These are phyloP conservation scores for Penicillium sp. DNA, from an alignment of 2,329 filamentous ascomycete genomes.

Conservation along the genomic window DNA sequence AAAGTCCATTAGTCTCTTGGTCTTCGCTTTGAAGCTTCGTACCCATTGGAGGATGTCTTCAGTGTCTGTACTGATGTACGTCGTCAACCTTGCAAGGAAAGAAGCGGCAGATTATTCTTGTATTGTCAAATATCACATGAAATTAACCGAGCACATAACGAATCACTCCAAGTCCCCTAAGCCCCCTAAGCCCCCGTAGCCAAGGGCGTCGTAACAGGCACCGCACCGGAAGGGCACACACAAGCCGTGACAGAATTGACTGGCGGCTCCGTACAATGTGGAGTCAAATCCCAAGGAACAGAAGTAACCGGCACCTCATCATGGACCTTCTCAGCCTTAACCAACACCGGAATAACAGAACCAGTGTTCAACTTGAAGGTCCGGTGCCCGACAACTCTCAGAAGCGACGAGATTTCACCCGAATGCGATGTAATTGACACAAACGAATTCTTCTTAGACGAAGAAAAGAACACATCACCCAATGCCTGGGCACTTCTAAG, in stretches of 20 bases:
- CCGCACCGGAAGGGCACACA: conserved; percentile 31
- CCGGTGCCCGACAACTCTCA: conserved; percentile 47
- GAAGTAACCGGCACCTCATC: conserved; percentile 13
- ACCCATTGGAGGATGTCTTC: no score
- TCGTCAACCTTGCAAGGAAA: background rate
- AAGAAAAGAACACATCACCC: conserved; percentile 50
- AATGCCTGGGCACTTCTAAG: conserved; percentile 45
- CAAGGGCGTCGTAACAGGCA: conserved; percentile 30
- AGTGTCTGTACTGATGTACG: background rate
- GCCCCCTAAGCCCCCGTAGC: conserved; percentile 16
- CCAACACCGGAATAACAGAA: conserved; percentile 51
- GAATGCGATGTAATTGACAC: conserved; percentile 58
- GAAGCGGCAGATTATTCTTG: no score
- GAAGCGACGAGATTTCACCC: conserved; percentile 54
- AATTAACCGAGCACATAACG: no score
- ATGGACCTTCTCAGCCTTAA: conserved; percentile 40
- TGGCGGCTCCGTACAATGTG: conserved; percentile 35
- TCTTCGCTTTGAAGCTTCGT: no score
- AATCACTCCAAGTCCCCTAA: background rate
- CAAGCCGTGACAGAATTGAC: conserved; percentile 30
- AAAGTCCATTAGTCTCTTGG: no score
- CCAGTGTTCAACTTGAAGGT: conserved; percentile 49
- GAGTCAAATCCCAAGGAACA: conserved; percentile 28
- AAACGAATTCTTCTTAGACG: conserved; percentile 42
- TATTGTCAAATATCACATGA: no score